A percentile compares a stretch with the other conserved stretches of the same genome.
Evolutionary conservation across 768 basidiomycete species (phyloP).

Genomic region (Lanmaoa pseudosensibilis): DNA sequence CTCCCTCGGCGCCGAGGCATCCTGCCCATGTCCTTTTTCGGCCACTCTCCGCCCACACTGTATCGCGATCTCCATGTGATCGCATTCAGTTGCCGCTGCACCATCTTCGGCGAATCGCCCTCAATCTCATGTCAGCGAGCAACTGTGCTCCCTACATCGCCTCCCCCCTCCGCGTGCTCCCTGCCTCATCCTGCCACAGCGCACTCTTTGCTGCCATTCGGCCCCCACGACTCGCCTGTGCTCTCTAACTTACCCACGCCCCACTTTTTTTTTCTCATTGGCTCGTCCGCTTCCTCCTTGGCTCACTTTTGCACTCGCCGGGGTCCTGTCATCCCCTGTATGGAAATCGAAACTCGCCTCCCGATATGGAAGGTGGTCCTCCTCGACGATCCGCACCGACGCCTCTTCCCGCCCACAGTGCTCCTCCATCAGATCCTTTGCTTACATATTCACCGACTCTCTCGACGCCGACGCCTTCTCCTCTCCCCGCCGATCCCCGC

Average conservation of each 20-base stretch:
- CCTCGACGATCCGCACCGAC: conserved; percentile 36
- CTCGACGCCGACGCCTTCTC: conserved; percentile 16
- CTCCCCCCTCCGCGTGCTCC: conserved; percentile 15
- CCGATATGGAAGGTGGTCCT: conserved; percentile 15
- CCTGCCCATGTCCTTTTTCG: conserved; percentile 29
- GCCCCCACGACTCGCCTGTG: background rate
- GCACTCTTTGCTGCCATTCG: conserved; percentile 28
- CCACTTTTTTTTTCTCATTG: conserved; percentile 15
- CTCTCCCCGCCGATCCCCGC: conserved; percentile 22
- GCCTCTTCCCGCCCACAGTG: conserved; percentile 9
- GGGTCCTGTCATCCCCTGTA: conserved; percentile 27
- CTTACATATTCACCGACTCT: conserved; percentile 29
- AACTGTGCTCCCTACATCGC: conserved; percentile 17
- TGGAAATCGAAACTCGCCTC: conserved; percentile 22
- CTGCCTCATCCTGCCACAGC: conserved; percentile 25
- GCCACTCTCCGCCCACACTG: conserved; percentile 33
- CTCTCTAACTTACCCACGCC: conserved; percentile 14
- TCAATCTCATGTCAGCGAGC: conserved; percentile 32
- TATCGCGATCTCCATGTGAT: conserved; percentile 36
- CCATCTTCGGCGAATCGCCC: conserved; percentile 34
- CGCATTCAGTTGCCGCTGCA: conserved; percentile 35
- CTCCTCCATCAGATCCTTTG: conserved; percentile 12
- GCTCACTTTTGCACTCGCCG: conserved; percentile 30
- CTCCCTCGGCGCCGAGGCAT: conserved; percentile 45
- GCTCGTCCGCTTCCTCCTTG: conserved; percentile 29